Evolutionary conservation across 2,329 filamentous ascomycete genomes (phyloP).

Genomic region (Aspergillus quadrilineatus): DNA sequence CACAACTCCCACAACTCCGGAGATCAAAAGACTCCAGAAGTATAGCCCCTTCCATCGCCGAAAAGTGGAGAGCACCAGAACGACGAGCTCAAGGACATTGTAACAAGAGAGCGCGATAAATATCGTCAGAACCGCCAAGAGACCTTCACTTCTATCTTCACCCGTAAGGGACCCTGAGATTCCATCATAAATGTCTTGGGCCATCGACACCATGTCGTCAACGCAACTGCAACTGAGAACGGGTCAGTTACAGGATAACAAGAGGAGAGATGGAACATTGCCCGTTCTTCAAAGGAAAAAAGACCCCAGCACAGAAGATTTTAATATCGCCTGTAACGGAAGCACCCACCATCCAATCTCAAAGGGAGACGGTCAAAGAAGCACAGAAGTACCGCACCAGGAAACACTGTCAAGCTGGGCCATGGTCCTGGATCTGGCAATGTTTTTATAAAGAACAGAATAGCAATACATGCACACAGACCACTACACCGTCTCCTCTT

Average conservation of each 20-base stretch:
- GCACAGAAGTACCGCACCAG: background rate
- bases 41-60: slow-evolving; percentile 42
- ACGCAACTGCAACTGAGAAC: background rate
- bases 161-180: slow-evolving; percentile 31
- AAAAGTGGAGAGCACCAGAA: slow-evolving; percentile 42
- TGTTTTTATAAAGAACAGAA: background rate
- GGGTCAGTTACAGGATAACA: background rate
- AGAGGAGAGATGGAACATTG: background rate
- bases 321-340: slow-evolving; percentile 2
- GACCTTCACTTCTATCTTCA: slow-evolving; percentile 17
- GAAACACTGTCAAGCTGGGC: background rate
- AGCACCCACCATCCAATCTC: slow-evolving; percentile 7
- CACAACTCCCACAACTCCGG: slow-evolving; percentile 41
- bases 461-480: background rate
- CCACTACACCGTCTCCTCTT: background rate
- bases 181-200: slow-evolving; percentile 28
- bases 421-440: background rate
- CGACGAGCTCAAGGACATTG: slow-evolving; percentile 50
- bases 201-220: slow-evolving; percentile 8
- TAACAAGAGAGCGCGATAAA: slow-evolving; percentile 44
- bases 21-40: slow-evolving; percentile 25
- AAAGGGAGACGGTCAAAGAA: background rate
- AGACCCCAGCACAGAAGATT: slow-evolving; percentile 3
- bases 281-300: background rate
- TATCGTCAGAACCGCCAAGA: slow-evolving; percentile 28